Percentiles rank a stretch among this genome's conserved stretches.
Evolutionary conservation across 108 stramenopile genomes (phyloP).

Genomic region (Craspedostauros australis): DNA sequence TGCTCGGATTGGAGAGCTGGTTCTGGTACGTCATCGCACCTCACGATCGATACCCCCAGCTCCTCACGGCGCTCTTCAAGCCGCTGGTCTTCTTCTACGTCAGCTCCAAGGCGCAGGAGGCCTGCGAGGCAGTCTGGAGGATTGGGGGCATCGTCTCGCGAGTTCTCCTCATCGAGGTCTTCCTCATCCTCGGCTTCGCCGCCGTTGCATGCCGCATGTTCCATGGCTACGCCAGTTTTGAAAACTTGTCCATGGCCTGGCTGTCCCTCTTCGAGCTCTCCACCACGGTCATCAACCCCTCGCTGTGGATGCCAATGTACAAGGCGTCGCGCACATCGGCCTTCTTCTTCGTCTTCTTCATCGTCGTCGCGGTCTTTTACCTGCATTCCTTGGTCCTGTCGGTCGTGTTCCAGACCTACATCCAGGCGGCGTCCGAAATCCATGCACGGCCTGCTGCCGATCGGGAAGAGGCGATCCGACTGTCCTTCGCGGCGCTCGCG

Average conservation of each 20-base stretch:
- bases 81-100: constrained; percentile 55
- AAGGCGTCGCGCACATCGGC: constrained; percentile 17
- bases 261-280: constrained; percentile 41
- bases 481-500: constrained; percentile 38
- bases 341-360: constrained; percentile 48
- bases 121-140: constrained; percentile 35
- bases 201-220: constrained; percentile 39
- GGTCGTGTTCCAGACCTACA: constrained; percentile 59
- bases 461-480: constrained; percentile 36
- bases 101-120: constrained; percentile 31
- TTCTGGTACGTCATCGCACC: constrained; percentile 15
- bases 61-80: constrained; percentile 36
- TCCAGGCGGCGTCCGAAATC: constrained; percentile 35
- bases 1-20: constrained; percentile 31
- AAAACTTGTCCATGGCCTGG: constrained; percentile 24
- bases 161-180: constrained; percentile 46
- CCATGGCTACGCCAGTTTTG: constrained; percentile 23
- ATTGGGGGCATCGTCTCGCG: constrained; percentile 35
- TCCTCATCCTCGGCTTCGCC: constrained; percentile 45
- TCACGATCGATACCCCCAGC: constrained; percentile 2
- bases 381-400: constrained; percentile 48
- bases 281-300: constrained; percentile 51
- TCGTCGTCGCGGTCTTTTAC: constrained; percentile 37
- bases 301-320: constrained; percentile 64
- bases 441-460: constrained; percentile 27